Base-by-base conservation (phyloP, 495 filamentous ascomycete species). In the Neurospora sp. region DNA sequence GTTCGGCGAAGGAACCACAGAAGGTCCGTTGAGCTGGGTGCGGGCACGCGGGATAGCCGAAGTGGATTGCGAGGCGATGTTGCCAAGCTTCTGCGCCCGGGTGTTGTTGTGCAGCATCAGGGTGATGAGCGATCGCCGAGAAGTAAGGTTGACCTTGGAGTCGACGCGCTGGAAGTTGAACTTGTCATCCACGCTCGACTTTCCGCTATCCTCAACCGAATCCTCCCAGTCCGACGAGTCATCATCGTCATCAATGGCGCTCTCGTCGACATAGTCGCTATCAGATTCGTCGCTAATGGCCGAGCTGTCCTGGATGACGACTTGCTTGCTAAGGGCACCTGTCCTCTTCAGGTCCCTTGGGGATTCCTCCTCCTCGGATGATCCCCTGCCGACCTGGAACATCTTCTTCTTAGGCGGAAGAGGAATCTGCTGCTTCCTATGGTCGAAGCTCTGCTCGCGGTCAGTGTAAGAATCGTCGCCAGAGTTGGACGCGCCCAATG, bases 151-250 rank as follows among this genome's bases (percentile, higher is more conserved):
- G 2, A 92, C 90, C 75, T 89, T 88, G 22, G 95, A 97, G 79
- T 97, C 94, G 39, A 98, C 94, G 8, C 96, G 90, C 78, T 93
- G 89, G 86, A 98, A 98, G 75, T 92, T 84, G 70, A 89, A 84
- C 73, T 88, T 89, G 22, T 96, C 93, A 71, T 95, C 92, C 35
- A 92, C 85, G 77, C 90, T 95, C 0, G 93, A 92, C 70, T 89
- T 90, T 31, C 89, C 93, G 76, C 90, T 96, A 73, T 96, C 92
- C 40, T 94, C 94, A n/a, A 91, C 88, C 8, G 94, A 96, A 75
- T 97, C 95, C 79, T 97, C 94, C 93, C 94, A 97, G 71, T 96
- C 92, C 3, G 86, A 93, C 37, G 91, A 92, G 68, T 94, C 92
- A 59, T 96, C 95, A 53, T 94, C 92, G 70, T 97, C 94, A 71